Evolutionary conservation across 345 rosid genomes (phyloP).

Genomic region (Moricandia arvensis): DNA sequence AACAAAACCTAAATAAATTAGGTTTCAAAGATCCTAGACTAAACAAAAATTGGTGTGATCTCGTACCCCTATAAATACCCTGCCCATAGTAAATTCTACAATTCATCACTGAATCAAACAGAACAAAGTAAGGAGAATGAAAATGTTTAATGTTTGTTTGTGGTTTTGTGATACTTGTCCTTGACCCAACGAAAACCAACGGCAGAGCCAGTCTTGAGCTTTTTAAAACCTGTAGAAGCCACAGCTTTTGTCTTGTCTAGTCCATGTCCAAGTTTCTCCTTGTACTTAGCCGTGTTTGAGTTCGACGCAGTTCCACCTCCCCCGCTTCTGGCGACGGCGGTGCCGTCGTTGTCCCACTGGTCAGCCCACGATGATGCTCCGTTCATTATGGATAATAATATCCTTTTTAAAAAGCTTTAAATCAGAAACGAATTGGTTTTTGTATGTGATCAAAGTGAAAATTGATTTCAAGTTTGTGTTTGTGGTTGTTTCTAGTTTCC

Average conservation of each 20-base stretch:
- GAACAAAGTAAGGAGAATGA: neutral
- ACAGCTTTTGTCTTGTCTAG: constrained; percentile 56
- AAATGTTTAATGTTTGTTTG: constrained; percentile 25
- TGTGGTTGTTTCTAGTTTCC: constrained; percentile 9
- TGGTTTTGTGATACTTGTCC: constrained; percentile 55
- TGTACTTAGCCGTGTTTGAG: constrained; percentile 53
- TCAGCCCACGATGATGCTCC: constrained; percentile 78
- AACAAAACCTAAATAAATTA: too few relatives aligned
- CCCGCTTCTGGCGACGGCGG: constrained; percentile 25
- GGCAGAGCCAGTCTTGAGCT: constrained; percentile 57
- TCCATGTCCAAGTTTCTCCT: constrained; percentile 66
- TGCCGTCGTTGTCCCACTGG: constrained; percentile 63
- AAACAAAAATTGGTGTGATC: too few relatives aligned
- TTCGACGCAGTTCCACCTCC: constrained; percentile 32
- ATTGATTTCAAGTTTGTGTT: neutral
- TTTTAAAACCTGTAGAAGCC: constrained; percentile 59
- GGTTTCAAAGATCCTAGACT: too few relatives aligned
- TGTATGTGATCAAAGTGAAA: neutral
- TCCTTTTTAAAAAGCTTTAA: neutral
- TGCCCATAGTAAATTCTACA: too few relatives aligned
- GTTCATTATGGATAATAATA: constrained; percentile 24
- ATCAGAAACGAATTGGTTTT: neutral
- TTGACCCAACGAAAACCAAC: constrained; percentile 64
- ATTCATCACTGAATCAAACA: too few relatives aligned
- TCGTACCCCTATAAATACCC: too few relatives aligned